Evolutionary conservation across 225 moss, liverwort and hornwort genomes (phyloP), one percentile per base, ranked within the genome.

Genomic region (Pseudisothecium myosuroides): DNA sequence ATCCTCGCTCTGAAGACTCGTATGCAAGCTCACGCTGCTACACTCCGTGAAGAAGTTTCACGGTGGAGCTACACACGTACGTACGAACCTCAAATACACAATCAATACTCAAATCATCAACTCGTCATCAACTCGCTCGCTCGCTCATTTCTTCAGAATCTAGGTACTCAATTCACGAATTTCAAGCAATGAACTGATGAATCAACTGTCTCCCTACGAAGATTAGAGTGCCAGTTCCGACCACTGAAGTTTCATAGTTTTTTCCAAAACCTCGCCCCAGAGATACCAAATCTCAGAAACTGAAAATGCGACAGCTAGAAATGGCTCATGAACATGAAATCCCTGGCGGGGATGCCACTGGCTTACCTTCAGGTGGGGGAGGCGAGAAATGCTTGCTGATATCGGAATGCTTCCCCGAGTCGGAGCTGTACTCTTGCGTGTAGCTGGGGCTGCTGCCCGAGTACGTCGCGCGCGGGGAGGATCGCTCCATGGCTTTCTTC

Each of bases 381-480:
- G 93, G 90, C 37, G 92, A 91, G 29, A 87, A 88, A 79, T 91
- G 92, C 75, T 81, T 89, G 89, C 86, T 92, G 26, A 83, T 45
- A 52, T 92, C 92, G 43, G 92, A 90, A 50, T 86, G 92, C 91
- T 94, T 93, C 19, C 91, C 90, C 18, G 91, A 93, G 64, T 94
- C 92, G 41, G 94, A 92, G 43, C 92, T 90, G 76, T 87, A 89
- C 64, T 92, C 92, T 37, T 89, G 90, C 11, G 90, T 87, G 91
- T 88, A 91, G 75, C 94, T 90, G 41, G 92, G 91, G 69, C 94
- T 93, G 75, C 89, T 90, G 49, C 81, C 81, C 50, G 89, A 88
- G 59, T 89, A 87, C 27, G 76, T 68, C 78, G 54, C 49, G 23
- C 65, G 83, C 80, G 80, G 86, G 58, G 61, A 89, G 54, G 93